Conservation (phyloP, 805 yeast genomes). For the Yamadazyma olivae region DNA sequence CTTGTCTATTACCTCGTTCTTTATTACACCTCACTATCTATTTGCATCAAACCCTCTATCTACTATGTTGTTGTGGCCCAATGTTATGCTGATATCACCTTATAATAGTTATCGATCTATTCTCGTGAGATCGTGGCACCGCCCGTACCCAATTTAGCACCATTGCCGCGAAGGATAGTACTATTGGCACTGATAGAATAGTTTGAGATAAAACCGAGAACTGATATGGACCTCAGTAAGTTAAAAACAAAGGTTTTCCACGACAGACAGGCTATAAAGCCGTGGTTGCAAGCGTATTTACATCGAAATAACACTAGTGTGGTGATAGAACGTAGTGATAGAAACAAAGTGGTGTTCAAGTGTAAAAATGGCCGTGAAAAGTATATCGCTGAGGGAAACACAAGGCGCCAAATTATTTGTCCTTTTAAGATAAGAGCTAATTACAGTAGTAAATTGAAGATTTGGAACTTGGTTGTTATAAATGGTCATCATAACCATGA, state of each 20-base stretch:
- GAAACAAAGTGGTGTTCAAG: constrained; percentile 57
- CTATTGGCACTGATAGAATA: too few species aligned
- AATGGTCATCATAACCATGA: constrained; percentile 59
- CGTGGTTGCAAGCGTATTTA: constrained; percentile 45
- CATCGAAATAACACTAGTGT: constrained; percentile 49
- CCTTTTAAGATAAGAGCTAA: constrained; percentile 68
- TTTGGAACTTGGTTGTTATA: constrained; percentile 61
- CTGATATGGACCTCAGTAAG: too few species aligned
- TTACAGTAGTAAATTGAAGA: constrained; percentile 46
- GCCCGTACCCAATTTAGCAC: too few species aligned
- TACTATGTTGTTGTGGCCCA: too few species aligned
- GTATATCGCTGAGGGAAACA: constrained; percentile 13
- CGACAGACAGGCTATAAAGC: constrained; percentile 52
- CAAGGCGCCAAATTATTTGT: constrained; percentile 38
- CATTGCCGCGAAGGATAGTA: too few species aligned
- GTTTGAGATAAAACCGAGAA: too few species aligned
- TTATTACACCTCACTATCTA: too few species aligned
- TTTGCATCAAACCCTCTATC: too few species aligned
- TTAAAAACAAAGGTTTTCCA: constrained; percentile 6
- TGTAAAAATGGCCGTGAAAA: constrained; percentile 38
- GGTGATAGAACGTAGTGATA: constrained; percentile 63
- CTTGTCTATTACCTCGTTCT: too few species aligned
- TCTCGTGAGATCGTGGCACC: too few species aligned
- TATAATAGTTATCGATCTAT: too few species aligned
- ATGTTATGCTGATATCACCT: too few species aligned